These are phyloP conservation scores for Debaryomyces prosopidis DNA, from an alignment of 805 yeast species.

Conservation along the genomic window DNA sequence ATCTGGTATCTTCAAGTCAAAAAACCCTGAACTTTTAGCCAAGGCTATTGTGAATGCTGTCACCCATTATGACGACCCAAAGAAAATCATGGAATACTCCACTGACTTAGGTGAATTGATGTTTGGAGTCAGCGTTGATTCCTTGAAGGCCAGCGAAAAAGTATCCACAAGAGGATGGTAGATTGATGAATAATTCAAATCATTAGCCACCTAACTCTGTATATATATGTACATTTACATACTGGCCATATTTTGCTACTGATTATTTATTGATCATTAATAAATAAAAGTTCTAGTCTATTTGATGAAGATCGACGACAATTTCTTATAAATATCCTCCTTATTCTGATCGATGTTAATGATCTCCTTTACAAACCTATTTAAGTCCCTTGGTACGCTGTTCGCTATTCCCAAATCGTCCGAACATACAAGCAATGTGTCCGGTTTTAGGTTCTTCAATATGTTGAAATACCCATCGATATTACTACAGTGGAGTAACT, in stretches of 20 bases:
- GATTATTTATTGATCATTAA: background rate
- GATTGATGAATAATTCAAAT: slow-evolving; percentile 5
- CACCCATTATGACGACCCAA: slow-evolving; percentile 64
- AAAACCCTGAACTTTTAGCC: slow-evolving; percentile 72
- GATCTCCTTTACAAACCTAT: slow-evolving; percentile 38
- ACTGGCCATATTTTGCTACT: background rate
- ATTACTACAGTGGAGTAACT: slow-evolving; percentile 39
- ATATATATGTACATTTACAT: background rate
- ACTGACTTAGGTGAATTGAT: slow-evolving; percentile 73
- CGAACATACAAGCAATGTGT: slow-evolving; percentile 38
- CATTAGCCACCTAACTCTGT: background rate
- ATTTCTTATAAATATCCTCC: slow-evolving; percentile 15
- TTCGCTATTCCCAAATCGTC: slow-evolving; percentile 41
- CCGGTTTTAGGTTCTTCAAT: slow-evolving; percentile 42
- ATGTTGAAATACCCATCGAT: slow-evolving; percentile 41
- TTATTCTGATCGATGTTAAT: slow-evolving; percentile 21
- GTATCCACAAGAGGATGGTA: slow-evolving; percentile 57
- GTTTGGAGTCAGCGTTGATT: slow-evolving; percentile 67
- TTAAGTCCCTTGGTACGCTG: slow-evolving; percentile 34
- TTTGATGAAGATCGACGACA: slow-evolving; percentile 14
- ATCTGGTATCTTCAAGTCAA: slow-evolving; percentile 75
- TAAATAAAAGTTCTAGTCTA: slow-evolving; percentile 1
- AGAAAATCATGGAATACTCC: slow-evolving; percentile 60
- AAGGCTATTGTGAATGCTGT: slow-evolving; percentile 80
- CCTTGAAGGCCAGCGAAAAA: slow-evolving; percentile 46